Base-by-base conservation (phyloP, 129 eudicot species). In the Flaveria robusta region DNA sequence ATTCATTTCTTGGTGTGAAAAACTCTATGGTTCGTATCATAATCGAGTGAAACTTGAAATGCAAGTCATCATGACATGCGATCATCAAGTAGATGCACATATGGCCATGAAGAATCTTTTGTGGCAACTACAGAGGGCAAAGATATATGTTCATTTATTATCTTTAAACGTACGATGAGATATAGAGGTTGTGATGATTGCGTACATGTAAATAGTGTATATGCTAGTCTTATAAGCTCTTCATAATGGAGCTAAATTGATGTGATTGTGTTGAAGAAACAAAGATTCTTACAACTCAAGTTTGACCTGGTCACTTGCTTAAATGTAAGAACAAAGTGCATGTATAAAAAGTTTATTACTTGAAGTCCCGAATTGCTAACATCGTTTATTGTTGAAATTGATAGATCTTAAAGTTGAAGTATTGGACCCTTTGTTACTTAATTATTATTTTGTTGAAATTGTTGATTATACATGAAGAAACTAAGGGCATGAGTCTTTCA, bases 151-250 rank as follows among this genome's bases (percentile, higher is more conserved):
- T 56, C 19, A 22, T 9, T n/a, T 20, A 16, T 72, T 23, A 23
- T 74, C 18, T 24, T 2, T 42, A 46, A 60, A 62, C 24, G n/a
- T 73, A 47, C 15, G 24, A 64, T 19, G 64, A 66, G 16, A 67
- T 7, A 41, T 59, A 59, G 64, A 60, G 23, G 45, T 60, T 56
- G 45, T 59, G 51, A 70, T 45, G 12, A 62, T 71, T 24, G 29
- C 26, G 22, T 54, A 13, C 42, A 18, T 74, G 75, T 74, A 66
- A 50, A 79, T 50, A 34, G 42, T 63, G 72, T 65, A 72, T 64
- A 72, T 72, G 68, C 9, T 26, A 51, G 45, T 66, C 23, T 52
- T 22, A 16, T 77, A 66, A 67, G 63, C 58, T 42, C 41, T 22
- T 20, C 20, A 67, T 14, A 62, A 27, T 62, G 68, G 68, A 62